Evolutionary conservation across 352 stramenopile species (phyloP).

Genomic region (Lagenidium giganteum): DNA sequence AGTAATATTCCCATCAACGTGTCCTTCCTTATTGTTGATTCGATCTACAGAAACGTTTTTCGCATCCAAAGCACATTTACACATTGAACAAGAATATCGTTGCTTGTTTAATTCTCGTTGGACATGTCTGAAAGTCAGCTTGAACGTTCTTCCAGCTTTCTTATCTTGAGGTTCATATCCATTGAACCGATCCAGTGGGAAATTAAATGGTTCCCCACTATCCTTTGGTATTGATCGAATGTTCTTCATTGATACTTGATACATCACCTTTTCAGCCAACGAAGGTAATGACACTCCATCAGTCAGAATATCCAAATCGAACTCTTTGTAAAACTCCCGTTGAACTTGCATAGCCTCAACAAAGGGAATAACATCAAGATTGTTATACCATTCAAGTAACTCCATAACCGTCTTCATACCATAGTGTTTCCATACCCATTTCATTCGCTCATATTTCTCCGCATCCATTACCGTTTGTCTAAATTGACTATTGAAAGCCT

Average conservation of each 20-base stretch:
- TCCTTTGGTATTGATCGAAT: conserved; percentile 2
- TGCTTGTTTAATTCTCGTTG: conserved; percentile 7
- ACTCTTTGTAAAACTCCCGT: too few species aligned
- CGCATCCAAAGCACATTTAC: conserved; percentile 6
- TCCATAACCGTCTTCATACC: conserved; percentile 21
- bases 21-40: conserved; percentile 8
- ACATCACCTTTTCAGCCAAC: too few species aligned
- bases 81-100: conserved; percentile 16
- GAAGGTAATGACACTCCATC: too few species aligned
- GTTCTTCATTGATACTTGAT: conserved; percentile 10
- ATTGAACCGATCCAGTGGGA: conserved; percentile 1
- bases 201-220: conserved; percentile 6
- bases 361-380: conserved; percentile 20
- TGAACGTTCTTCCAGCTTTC: conserved; percentile 8
- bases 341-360: conserved; percentile 3
- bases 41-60: conserved; percentile 15
- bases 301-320: too few species aligned
- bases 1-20: conserved; percentile 2
- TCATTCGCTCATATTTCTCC: conserved; percentile 13
- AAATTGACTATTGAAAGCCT: conserved; percentile 12
- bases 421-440: conserved; percentile 20
- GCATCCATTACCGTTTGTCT: conserved; percentile 5
- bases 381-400: conserved; percentile 22
- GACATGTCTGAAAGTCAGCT: conserved; percentile 8
- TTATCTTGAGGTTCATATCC: conserved; percentile 13